phyloP scores from a whole-genome alignment of 306 rosid genomes.

The Pueraria montana region DNA sequence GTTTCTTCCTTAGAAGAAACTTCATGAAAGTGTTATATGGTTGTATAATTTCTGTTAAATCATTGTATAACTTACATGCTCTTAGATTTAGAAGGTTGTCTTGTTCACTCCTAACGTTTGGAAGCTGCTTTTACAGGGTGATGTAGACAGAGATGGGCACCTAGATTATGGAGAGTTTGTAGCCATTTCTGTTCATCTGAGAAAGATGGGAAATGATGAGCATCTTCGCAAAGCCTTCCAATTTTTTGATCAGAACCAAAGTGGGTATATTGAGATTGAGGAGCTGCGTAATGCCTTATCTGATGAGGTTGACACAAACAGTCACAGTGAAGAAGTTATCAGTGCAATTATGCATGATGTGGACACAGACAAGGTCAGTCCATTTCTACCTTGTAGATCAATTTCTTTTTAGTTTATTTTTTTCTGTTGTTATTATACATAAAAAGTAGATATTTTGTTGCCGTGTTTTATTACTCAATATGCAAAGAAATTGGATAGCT shows the following conservation, averaged over 20 bases:
- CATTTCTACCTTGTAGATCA: constrained; percentile 5
- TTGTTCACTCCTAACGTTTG: constrained; percentile 39
- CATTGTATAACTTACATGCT: not conserved
- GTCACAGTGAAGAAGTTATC: constrained; percentile 76
- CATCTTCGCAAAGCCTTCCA: constrained; percentile 90
- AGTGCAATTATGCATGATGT: constrained; percentile 87
- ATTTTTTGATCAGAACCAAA: constrained; percentile 81
- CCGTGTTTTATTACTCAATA: not conserved
- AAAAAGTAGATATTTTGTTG: not conserved
- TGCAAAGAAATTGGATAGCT: too few relatives aligned
- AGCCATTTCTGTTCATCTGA: constrained; percentile 88
- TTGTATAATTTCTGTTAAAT: not conserved
- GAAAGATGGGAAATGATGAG: constrained; percentile 80
- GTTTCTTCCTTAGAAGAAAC: not conserved
- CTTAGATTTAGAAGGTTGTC: not conserved
- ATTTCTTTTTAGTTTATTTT: not conserved
- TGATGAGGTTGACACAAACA: constrained; percentile 66
- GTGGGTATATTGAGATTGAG: constrained; percentile 82
- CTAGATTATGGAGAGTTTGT: constrained; percentile 91
- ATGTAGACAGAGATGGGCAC: constrained; percentile 84
- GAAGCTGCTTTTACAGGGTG: constrained; percentile 77
- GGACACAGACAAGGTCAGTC: constrained; percentile 93
- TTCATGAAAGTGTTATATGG: constrained; percentile 22
- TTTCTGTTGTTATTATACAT: not conserved
- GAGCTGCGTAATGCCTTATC: constrained; percentile 73